Evolutionary conservation across 2,329 filamentous ascomycete genomes (phyloP), one percentile per base, ranked within the genome.

Genomic region (Helotiales sp.): DNA sequence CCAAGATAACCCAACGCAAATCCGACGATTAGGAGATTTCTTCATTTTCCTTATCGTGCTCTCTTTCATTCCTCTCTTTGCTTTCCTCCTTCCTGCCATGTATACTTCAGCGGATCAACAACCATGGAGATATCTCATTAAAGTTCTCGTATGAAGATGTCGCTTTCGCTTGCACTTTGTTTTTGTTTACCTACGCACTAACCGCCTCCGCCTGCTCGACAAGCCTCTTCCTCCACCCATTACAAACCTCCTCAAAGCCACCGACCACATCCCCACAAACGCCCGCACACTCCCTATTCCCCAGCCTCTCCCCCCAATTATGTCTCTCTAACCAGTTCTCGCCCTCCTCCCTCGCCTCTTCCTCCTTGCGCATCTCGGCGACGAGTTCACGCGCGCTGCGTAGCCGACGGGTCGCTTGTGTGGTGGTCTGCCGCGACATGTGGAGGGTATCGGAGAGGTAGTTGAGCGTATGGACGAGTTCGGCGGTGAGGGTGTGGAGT

Each of bases 161-260:
- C n/a, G n/a, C n/a, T n/a, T n/a, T n/a, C n/a, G n/a, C n/a, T n/a
- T n/a, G n/a, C n/a, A n/a, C n/a, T n/a, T n/a, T n/a, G n/a, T n/a
- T n/a, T n/a, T n/a, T n/a, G n/a, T n/a, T n/a, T n/a, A n/a, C n/a
- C n/a, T 34, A 62, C 20, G 60, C 47, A 40, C 45, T 49, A 13
- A 74, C 69, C 13, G 69, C 64, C 57, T 75, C 75, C 2, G 74
- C 86, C 75, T 89, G 86, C 15, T 86, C 89, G 68, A 93, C 85
- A 57, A 97, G 80, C 72, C 91, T 87, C 75, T 89, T 88, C 76
- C 94, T 87, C 91, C 94, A 96, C 65, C 88, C 87, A 65, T 94
- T 90, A 80, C 93, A 97, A 0, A 95, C 89, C 76, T 93, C 90
- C 79, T 97, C 95, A 75, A 99, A 98, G 0, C 96, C 96, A 54